Evolutionary conservation across 768 basidiomycete genomes (phyloP).

Genomic region (Lentinula detonsa): DNA sequence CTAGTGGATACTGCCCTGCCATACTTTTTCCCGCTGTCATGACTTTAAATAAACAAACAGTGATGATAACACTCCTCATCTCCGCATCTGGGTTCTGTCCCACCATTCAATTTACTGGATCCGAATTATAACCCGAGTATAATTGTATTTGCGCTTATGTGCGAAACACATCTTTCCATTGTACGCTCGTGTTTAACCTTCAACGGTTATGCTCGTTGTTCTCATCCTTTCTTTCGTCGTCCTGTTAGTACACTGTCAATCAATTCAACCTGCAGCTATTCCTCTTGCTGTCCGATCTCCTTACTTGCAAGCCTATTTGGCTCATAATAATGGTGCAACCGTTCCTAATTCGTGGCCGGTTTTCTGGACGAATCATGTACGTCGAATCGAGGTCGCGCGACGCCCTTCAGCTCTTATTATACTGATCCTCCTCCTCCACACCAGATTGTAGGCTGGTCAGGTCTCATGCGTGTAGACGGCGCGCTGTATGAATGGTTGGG

Average conservation of each 20-base stretch:
- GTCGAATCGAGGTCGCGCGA: background rate
- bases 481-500: constrained; percentile 10
- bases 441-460: constrained; percentile 6
- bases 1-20: too few relatives aligned
- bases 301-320: constrained; percentile 14
- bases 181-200: background rate
- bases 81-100: too few relatives aligned
- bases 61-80: too few relatives aligned
- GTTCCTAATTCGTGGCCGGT: constrained; percentile 7
- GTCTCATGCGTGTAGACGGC: constrained; percentile 11
- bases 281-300: constrained; percentile 21
- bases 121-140: too few relatives aligned
- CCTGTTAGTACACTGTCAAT: background rate
- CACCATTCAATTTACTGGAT: too few relatives aligned
- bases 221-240: background rate
- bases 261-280: constrained; percentile 12
- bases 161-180: background rate
- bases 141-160: background rate
- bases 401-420: background rate
- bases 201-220: background rate
- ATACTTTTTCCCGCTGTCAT: too few relatives aligned
- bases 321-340: background rate
- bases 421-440: too few relatives aligned
- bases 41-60: too few relatives aligned
- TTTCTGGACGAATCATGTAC: constrained; percentile 12